Evolutionary conservation across 164 flowering plant species (phyloP), one percentile per base, ranked within the genome.

Genomic region (Vitis rupestris): DNA sequence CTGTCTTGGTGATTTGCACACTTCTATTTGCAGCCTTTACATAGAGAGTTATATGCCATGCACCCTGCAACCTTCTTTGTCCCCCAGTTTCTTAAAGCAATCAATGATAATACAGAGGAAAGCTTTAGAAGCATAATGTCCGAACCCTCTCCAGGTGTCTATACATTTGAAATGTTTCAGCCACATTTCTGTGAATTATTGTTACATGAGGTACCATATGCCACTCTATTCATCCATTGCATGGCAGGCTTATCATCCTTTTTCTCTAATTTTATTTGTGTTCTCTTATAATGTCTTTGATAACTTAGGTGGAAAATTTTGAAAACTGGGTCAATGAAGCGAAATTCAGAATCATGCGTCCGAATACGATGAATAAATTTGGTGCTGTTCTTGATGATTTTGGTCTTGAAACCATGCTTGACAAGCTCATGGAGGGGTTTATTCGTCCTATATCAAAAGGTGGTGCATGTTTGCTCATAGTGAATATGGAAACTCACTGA

Each of bases 311-410:
- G 64, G 98, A 87, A 63, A 81, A 84, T 78, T 88, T 95, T 74
- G 97, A 93, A 75, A 84, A 79, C 67, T 95, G 99, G 99, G 94
- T 93, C 54, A 79, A 74, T 69, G 91, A 87, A 37, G 65, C 88
- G 60, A 93, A 84, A 65, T 79, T 85, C 80, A 85, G 82, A 75
- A 91, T 93, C 66, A 95, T 95, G 97, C 80, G 96, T 15, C 99
- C 98, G 61, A 95, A 93, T 79, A 93, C 96, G 50, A 93, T 95
- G 99, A 95, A 93, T 69, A 87, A 84, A 70, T 93, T 71, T 78
- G 99, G 99, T 63, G 94, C 87, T 63, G 98, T 95, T 78, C 97
- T 95, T 76, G 99, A 95, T 83, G 99, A 95, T 81, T 95, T 95
- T 85, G 99, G 99, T 48, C 72, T 95, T 64, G 94, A 90, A 75